Evolutionary conservation across 2,329 filamentous ascomycete species (phyloP), one percentile per base, ranked within the genome.

Genomic region (Aphanoascus verrucosus): DNA sequence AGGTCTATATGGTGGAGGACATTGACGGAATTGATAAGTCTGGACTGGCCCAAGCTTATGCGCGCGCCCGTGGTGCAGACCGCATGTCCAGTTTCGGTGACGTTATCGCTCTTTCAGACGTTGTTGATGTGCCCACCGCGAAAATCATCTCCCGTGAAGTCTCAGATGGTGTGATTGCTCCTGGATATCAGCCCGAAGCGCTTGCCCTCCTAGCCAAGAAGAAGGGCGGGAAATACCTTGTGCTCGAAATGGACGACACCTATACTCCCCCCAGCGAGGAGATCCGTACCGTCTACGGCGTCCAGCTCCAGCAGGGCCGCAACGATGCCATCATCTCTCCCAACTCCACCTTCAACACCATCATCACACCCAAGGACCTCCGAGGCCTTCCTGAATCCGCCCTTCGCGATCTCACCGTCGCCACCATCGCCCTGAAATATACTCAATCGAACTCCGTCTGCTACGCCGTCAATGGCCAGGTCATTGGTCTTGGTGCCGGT

Each of bases 31-130:
- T 98, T 58, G 88, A 94, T 71, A 80, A 80, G 45, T 97, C 91
- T 7, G 79, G 78, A 42, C 81, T 97, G 32, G 93, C 93, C 20
- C 90, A 95, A 73, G 93, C 93, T 38, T 98, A 98, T 66, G 91
- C 93, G 55, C 87, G 93, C 67, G 93, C 93, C 53, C 84, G 93
- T 66, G 93, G 93, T 60, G 90, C 93, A 47, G 93, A 98, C 74
- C 87, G 93, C 63, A 97, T 97, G 93, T 95, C 89, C 72, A 94
- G 88, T 75, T 98, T 97, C 67, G 93, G 93, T 59, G 93, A 98
- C 70, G 80, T 97, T 69, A 94, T 97, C 67, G 93, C 91, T 41
- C 81, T 97, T 32, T 94, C 88, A 60, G 86, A 94, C 66, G 74
- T 88, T 53, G 90, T 96, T 55, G 93, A 98, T 69, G 79, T 94